Base-by-base conservation (phyloP, 2,329 filamentous ascomycete species). In the Penicillium sp. region DNA sequence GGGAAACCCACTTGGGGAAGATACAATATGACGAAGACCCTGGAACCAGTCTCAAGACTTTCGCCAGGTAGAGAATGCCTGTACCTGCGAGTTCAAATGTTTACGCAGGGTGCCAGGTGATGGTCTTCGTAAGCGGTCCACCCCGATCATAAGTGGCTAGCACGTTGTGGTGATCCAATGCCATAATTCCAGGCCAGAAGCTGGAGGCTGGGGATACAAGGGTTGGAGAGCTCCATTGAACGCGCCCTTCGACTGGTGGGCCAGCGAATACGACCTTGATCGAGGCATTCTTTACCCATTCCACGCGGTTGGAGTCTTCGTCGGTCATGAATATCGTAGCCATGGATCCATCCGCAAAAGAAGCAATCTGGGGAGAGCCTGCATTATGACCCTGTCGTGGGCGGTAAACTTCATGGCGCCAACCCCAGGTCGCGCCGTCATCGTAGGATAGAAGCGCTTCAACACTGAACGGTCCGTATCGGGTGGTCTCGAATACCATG, bases 271-370 rank as follows among this genome's bases (percentile, higher is more conserved):
- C 64, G 2, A 64, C 66, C 56, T 75, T 75, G 45, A 74, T 65
- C 4, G 65, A 62, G 0, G 72, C 71, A 40, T 69, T 63, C 24
- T 64, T 56, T 1, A 71, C 69, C 73, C 72, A 75, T 6, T 60
- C 55, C 21, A 65, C 63, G 43, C 58, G 53, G 1, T 56, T 49
- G 0, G 66, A 57, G 43, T 74, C 71, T 57, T 75, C 72, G 50
- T 75, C 73, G 1, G 71, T 73, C 73, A 75, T 75, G 56, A 75
- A 75, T 6, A 74, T 67, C 1, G 70, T 68, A 1, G 67, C 72
- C 51, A 75, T 37, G 15, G 64, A 68, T 2, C 67, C 68, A 45
- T 71, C 67, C 0, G 58, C 67, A 49, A 71, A 70, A 12, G 64
- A 65, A 17, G 70, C 66, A 49, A 75, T 68, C 61, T 75, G 73